Conservation (phyloP, 2,329 filamentous ascomycete genomes). For the Proliferodiscus dingleyae region DNA sequence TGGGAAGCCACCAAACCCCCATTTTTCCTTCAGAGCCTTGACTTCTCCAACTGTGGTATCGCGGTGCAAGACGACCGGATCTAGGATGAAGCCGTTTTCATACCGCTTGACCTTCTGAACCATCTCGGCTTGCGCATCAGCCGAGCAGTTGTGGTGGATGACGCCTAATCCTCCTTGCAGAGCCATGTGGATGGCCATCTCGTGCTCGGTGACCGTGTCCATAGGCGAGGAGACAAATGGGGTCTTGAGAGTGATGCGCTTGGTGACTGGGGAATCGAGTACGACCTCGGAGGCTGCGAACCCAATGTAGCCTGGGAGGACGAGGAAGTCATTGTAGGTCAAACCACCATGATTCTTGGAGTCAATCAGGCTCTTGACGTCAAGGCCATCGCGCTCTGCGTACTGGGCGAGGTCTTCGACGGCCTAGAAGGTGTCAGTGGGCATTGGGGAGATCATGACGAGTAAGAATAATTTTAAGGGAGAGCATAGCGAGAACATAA, state of each 20-base stretch:
- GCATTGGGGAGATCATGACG: too few species aligned
- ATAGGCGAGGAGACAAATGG: slow-evolving; percentile 97
- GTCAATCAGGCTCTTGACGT: slow-evolving; percentile 81
- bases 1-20: slow-evolving; percentile 97
- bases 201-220: slow-evolving; percentile 99
- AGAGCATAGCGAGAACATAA: too few species aligned
- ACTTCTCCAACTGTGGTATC: slow-evolving; percentile 87
- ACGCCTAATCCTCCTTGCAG: slow-evolving; percentile 85
- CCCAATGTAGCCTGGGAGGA: slow-evolving; percentile 96
- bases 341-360: slow-evolving; percentile 87
- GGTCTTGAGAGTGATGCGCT: slow-evolving; percentile 92
- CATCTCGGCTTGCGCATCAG: slow-evolving; percentile 97
- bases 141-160: slow-evolving; percentile 99
- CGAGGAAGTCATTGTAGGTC: slow-evolving; percentile 98
- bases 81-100: slow-evolving; percentile 98
- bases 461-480: too few species aligned
- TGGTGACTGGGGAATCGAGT: slow-evolving; percentile 89
- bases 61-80: slow-evolving; percentile 87
- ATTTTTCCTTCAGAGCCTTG: slow-evolving; percentile 90
- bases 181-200: slow-evolving; percentile 98
- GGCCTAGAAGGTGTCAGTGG: slow-evolving; percentile 40
- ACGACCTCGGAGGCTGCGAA: slow-evolving; percentile 87
- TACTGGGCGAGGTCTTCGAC: slow-evolving; percentile 80
- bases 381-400: slow-evolving; percentile 75
- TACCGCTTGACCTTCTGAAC: slow-evolving; percentile 98